A percentile compares a stretch with the other conserved stretches of the same genome.
phyloP scores from a whole-genome alignment of 495 filamentous ascomycete species.

The Aspergillus ostianus region DNA sequence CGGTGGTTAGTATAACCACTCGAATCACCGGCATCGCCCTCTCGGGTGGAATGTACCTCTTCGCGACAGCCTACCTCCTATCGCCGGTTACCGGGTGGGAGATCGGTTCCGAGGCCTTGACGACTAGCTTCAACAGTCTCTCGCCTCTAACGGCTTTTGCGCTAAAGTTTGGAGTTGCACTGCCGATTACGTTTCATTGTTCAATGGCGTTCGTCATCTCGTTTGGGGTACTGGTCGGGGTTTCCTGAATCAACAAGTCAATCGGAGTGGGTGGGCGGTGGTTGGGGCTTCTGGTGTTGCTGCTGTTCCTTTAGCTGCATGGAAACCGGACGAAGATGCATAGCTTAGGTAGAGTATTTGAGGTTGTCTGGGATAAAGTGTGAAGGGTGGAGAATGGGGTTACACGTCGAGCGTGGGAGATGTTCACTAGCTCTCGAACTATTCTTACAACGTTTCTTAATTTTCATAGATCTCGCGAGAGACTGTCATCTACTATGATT shows the following conservation, averaged over 20 bases:
- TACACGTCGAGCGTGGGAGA: no score
- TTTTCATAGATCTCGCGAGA: no score
- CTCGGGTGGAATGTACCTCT: background rate
- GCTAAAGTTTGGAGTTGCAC: background rate
- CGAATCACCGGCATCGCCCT: background rate
- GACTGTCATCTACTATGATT: no score
- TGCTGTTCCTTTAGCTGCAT: background rate
- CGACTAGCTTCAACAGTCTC: background rate
- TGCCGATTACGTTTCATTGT: background rate
- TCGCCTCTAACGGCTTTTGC: background rate
- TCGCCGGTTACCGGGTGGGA: background rate
- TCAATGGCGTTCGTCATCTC: background rate
- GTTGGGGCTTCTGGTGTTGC: background rate
- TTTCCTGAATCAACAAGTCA: background rate
- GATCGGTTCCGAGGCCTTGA: background rate
- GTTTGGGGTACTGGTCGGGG: background rate
- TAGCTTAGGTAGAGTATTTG: no score
- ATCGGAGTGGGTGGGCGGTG: background rate
- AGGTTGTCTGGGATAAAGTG: no score
- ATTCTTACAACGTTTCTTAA: no score
- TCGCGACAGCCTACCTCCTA: background rate
- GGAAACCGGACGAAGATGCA: background rate
- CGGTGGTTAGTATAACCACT: background rate
- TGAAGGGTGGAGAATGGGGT: no score
- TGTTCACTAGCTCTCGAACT: no score